These are phyloP conservation scores for Hirsutella thompsonii DNA, from an alignment of 2,329 filamentous ascomycete species.

Conservation along the genomic window DNA sequence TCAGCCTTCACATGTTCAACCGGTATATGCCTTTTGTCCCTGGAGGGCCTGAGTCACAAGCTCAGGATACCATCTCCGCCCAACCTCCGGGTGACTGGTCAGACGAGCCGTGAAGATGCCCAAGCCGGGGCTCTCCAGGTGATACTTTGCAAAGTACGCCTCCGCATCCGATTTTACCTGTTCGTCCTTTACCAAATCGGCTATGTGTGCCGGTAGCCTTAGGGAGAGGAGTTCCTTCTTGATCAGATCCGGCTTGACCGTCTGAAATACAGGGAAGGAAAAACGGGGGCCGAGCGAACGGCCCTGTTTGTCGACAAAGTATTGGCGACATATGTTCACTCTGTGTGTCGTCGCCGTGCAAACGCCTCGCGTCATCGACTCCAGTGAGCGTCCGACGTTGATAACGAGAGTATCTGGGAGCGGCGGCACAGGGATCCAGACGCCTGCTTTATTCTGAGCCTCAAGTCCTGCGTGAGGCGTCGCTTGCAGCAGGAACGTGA, in stretches of 20 bases:
- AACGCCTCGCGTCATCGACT: neutral
- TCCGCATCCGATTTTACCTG: neutral
- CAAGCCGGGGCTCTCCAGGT: neutral
- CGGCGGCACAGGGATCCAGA: neutral
- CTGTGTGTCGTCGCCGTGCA: neutral
- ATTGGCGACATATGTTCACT: neutral
- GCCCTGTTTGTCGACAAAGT: neutral
- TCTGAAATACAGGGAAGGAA: neutral
- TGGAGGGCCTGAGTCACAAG: slow-evolving; percentile 19
- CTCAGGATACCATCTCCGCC: slow-evolving; percentile 18
- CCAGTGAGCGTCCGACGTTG: neutral
- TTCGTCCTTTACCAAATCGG: neutral
- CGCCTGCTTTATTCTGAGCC: neutral
- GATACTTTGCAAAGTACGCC: neutral
- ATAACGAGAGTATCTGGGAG: neutral
- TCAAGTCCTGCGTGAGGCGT: neutral
- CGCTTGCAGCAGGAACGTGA: neutral
- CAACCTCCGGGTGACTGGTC: neutral
- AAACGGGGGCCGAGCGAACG: neutral
- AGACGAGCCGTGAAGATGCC: neutral
- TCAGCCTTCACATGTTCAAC: neutral
- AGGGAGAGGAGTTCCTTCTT: neutral
- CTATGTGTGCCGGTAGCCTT: neutral
- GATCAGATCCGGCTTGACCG: neutral
- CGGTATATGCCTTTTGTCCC: neutral